phyloP scores from a whole-genome alignment of 148 eudicot genomes.

The Nepenthes mirabilis region DNA sequence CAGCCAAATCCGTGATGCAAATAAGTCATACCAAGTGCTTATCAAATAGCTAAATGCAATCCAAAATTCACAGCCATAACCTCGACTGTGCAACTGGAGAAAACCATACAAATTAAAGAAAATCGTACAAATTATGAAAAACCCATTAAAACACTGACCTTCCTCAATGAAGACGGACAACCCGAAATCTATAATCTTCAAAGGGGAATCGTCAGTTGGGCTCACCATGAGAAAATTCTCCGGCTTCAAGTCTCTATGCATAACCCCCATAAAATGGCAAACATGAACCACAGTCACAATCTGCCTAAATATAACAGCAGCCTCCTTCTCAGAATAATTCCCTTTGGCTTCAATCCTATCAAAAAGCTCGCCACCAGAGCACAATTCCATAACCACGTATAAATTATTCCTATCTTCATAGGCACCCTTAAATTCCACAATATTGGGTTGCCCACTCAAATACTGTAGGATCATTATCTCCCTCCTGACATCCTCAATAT shows the following conservation, averaged over 20 bases:
- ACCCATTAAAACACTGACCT: constrained; percentile 22
- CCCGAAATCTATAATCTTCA: constrained; percentile 89
- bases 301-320: constrained; percentile 68
- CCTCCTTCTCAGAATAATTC: constrained; percentile 64
- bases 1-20: too few relatives aligned
- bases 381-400: constrained; percentile 80
- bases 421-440: constrained; percentile 76
- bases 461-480: constrained; percentile 62
- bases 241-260: constrained; percentile 90
- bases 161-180: constrained; percentile 81
- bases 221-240: constrained; percentile 76
- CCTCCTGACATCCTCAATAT: constrained; percentile 52
- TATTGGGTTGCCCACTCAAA: constrained; percentile 76
- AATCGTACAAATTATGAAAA: neutral
- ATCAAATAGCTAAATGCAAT: too few relatives aligned
- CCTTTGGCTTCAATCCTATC: constrained; percentile 59
- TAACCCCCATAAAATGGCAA: constrained; percentile 96
- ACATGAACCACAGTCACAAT: constrained; percentile 88
- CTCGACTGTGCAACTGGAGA: neutral
- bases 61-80: too few relatives aligned
- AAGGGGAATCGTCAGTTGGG: constrained; percentile 30
- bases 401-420: constrained; percentile 46
- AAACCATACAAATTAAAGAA: neutral
- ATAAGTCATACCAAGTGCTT: too few relatives aligned
- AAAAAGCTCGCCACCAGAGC: constrained; percentile 76